Base-by-base conservation (phyloP, 208 protist genomes). In the Trypanosoma cruzi region DNA sequence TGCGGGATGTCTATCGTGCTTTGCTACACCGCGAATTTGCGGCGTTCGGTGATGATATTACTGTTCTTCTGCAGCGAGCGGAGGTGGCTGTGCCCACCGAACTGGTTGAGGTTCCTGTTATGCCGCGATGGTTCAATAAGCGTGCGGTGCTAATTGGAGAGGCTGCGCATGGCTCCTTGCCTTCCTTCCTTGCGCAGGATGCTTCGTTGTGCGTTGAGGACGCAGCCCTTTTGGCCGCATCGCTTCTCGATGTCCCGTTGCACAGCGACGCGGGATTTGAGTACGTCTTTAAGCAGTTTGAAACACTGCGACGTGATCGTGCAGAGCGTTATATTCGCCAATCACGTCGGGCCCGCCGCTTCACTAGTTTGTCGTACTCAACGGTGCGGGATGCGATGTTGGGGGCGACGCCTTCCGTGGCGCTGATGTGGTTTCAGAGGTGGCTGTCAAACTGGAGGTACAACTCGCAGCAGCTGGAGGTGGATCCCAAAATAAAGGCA, bases 51-150 rank as follows among this genome's bases (percentile, higher is more conserved):
- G 68, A 70, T 29, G 52, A 77, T 28, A 68, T 94, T 4, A 54
- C 65, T 0, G 18, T 48, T 20, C 54, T 89, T 20, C 72, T 96
- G 5, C 34, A 67, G 5, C 31, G 56, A 14, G 89, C 87, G 22
- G 79, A 79, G 29, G 40, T 95, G 28, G 89, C 85, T 53, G 64
- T 92, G 20, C 85, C 85, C 13, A 80, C 73, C n/a, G 87, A 94
- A 77, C 61, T 86, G 20, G 48, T 93, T 31, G 89, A 96, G 71
- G 89, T 94, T 18, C 92, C 92, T 31, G 77, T 96, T 46, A 94
- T 96, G 88, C 88, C 92, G 29, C 84, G 89, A 22, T 96, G 92
- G 89, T 95, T 79, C 75, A 96, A 96, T 73, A 86, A 86, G 24
- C 79, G 92, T 4, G 92, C 92, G 4, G 86, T 96, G 53, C 65